Evolutionary conservation across 305 asterid genomes (phyloP).

Genomic region (Fraxinus sp.): DNA sequence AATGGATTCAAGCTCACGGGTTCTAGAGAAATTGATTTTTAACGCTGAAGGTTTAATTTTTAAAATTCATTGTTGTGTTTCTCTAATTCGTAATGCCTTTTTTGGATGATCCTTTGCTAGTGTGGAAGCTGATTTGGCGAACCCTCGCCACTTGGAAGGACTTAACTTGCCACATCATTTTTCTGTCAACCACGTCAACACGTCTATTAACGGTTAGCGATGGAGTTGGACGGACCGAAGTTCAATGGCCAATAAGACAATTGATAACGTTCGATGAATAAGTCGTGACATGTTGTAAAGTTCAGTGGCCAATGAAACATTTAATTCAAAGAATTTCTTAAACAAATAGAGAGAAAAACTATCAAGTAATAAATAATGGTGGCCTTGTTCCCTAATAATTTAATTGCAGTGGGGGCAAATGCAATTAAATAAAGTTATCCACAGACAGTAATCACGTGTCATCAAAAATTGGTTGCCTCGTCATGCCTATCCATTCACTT

Average conservation of each 20-base stretch:
- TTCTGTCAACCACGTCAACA: no score
- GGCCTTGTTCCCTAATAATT: neutral
- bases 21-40: no score
- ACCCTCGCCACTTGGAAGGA: neutral
- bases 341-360: slow-evolving; percentile 23
- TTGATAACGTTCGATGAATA: no score
- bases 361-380: neutral
- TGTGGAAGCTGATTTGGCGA: neutral
- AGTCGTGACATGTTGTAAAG: no score
- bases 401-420: slow-evolving; percentile 17
- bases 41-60: no score
- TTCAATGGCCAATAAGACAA: no score
- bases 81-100: no score
- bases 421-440: slow-evolving; percentile 34
- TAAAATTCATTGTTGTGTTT: no score
- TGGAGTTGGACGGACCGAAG: no score
- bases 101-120: neutral
- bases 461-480: slow-evolving; percentile 32
- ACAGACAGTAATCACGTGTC: slow-evolving; percentile 17
- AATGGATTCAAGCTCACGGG: neutral
- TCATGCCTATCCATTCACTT: slow-evolving; percentile 42
- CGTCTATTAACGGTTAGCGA: no score
- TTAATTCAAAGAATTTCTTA: neutral
- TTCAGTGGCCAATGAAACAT: neutral
- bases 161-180: no score